These are phyloP conservation scores for Talaromyces trachyspermus DNA, from an alignment of 495 filamentous ascomycete genomes.

Conservation along the genomic window DNA sequence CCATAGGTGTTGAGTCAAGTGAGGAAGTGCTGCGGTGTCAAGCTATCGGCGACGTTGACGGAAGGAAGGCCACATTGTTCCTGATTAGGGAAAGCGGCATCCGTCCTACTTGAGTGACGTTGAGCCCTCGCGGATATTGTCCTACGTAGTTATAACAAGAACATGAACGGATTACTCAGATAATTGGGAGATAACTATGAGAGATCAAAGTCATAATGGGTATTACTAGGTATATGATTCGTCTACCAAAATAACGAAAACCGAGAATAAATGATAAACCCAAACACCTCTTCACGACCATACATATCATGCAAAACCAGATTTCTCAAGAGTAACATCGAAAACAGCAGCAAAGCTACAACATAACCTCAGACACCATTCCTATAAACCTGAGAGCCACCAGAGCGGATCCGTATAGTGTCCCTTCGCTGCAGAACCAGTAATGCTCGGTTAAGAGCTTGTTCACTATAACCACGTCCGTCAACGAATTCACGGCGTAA, in stretches of 20 bases:
- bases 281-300: neutral
- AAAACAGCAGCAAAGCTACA: neutral
- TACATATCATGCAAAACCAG: constrained; percentile 3
- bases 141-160: too few species aligned
- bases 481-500: constrained; percentile 86
- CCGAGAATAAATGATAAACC: too few species aligned
- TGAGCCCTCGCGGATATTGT: neutral
- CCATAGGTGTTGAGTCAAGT: too few species aligned
- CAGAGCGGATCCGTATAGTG: constrained; percentile 83
- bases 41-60: constrained; percentile 7
- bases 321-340: neutral
- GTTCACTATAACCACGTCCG: constrained; percentile 77
- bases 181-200: too few species aligned
- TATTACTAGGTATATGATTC: neutral
- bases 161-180: too few species aligned
- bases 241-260: neutral
- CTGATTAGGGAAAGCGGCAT: constrained; percentile 4
- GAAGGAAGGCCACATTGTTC: constrained; percentile 3
- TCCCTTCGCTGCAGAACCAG: constrained; percentile 81
- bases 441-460: constrained; percentile 74
- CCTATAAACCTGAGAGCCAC: constrained; percentile 82
- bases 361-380: constrained; percentile 46
- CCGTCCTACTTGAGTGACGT: neutral
- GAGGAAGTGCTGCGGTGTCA: too few species aligned
- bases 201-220: too few species aligned